These are phyloP conservation scores for Niveomyces coronatus DNA, from an alignment of 2,329 filamentous ascomycete genomes.

Conservation along the genomic window DNA sequence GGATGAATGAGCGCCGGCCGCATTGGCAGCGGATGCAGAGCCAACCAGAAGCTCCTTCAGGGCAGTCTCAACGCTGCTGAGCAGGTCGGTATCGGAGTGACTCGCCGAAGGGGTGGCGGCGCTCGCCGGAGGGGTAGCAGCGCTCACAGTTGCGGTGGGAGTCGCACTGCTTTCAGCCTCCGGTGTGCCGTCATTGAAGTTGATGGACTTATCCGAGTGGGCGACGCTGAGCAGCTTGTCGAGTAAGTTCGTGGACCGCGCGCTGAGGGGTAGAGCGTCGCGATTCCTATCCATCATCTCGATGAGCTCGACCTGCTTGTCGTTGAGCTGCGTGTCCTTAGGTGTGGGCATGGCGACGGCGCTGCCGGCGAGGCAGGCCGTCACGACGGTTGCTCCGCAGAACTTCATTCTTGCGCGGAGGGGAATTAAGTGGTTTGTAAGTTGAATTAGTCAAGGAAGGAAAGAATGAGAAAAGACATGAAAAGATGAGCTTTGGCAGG, in stretches of 20 bases:
- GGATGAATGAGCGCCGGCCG: not conserved
- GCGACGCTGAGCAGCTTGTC: not conserved
- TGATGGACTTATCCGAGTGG: not conserved
- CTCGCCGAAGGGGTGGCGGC: not conserved
- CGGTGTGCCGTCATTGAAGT: too few species aligned
- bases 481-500: too few species aligned
- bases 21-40: not conserved
- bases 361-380: conserved; percentile 4
- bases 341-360: conserved; percentile 2
- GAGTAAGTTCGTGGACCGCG: not conserved
- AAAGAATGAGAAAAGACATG: too few species aligned
- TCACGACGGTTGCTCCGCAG: conserved; percentile 1
- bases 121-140: conserved; percentile 4
- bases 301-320: conserved; percentile 1
- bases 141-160: too few species aligned
- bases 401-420: conserved; percentile 8
- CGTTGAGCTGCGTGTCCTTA: conserved; percentile 1
- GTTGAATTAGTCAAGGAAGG: too few species aligned
- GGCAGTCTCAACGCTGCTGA: not conserved
- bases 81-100: not conserved
- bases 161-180: too few species aligned
- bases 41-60: too few species aligned
- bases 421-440: too few species aligned
- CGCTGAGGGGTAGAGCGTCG: not conserved
- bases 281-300: conserved; percentile 4